A percentile compares a stretch with the other conserved stretches of the same genome.
Conservation (phyloP, 352 stramenopile species). For the Phytophthora lateralis region DNA sequence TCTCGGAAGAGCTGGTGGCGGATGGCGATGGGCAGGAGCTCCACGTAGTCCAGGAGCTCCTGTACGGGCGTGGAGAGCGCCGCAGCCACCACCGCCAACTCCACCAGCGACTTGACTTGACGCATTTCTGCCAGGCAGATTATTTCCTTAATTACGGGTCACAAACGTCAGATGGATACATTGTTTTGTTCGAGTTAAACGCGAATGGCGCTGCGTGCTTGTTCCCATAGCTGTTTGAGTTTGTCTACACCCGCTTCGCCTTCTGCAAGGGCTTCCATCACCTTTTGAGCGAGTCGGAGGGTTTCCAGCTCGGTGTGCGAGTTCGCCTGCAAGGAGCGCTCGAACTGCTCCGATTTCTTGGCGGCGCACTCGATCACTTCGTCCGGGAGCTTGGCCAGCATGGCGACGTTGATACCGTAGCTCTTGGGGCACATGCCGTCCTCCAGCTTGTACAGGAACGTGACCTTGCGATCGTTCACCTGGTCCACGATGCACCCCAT, state of each 20-base stretch:
- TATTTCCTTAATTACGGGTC: constrained; percentile 20
- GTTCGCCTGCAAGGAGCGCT: constrained; percentile 65
- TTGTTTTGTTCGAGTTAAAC: constrained; percentile 8
- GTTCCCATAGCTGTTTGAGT: constrained; percentile 38
- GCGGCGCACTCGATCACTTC: constrained; percentile 93
- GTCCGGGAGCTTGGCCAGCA: constrained; percentile 96
- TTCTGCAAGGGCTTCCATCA: constrained; percentile 36
- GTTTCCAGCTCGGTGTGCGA: constrained; percentile 34
- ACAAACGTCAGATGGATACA: constrained; percentile 29
- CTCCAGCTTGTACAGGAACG: constrained; percentile 99
- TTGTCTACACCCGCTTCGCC: constrained; percentile 38
- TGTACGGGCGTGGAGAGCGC: constrained; percentile 40
- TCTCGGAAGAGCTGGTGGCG: constrained; percentile 48
- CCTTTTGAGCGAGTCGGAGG: constrained; percentile 23
- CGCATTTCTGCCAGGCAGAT: not conserved
- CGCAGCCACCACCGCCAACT: constrained; percentile 36
- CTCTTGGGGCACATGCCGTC: constrained; percentile 97
- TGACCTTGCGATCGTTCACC: constrained; percentile 93
- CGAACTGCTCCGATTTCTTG: constrained; percentile 92
- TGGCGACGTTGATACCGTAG: constrained; percentile 99
- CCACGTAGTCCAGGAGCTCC: constrained; percentile 47
- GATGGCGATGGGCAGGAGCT: constrained; percentile 47
- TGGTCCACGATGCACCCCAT: constrained; percentile 87
- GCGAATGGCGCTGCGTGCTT: constrained; percentile 26
- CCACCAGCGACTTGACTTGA: constrained; percentile 32